Conservation (phyloP, 345 rosid genomes). For the Populus deltoides region DNA sequence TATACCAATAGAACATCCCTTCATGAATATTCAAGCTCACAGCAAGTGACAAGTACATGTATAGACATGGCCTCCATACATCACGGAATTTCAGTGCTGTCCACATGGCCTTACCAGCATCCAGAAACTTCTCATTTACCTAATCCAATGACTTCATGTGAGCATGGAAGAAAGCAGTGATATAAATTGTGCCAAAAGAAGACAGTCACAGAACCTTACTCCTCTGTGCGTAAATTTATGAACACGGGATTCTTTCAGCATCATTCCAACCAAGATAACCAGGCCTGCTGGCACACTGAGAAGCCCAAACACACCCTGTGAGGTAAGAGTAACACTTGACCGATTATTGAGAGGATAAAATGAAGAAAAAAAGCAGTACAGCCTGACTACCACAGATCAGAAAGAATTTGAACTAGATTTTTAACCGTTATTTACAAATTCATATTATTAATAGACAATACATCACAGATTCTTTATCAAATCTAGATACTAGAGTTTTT, state of each 20-base stretch:
- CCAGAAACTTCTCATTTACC: constrained; percentile 58
- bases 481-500: background rate
- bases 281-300: constrained; percentile 54
- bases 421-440: too few relatives aligned
- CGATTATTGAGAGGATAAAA: background rate
- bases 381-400: background rate
- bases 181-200: background rate
- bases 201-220: constrained; percentile 31
- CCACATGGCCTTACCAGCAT: constrained; percentile 63
- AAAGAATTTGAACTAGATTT: background rate
- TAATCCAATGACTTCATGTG: constrained; percentile 26
- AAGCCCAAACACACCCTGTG: constrained; percentile 67
- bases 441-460: background rate
- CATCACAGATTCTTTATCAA: background rate
- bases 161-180: background rate
- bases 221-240: constrained; percentile 38
- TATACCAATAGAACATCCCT: constrained; percentile 87
- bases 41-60: constrained; percentile 60
- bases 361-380: background rate
- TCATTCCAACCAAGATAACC: constrained; percentile 45
- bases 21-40: constrained; percentile 63
- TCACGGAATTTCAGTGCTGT: constrained; percentile 50
- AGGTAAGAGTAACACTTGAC: constrained; percentile 12
- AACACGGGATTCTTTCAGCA: constrained; percentile 42
- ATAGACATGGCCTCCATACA: constrained; percentile 74